phyloP scores from a whole-genome alignment of 805 yeast species.

The Starmerella apicola region DNA sequence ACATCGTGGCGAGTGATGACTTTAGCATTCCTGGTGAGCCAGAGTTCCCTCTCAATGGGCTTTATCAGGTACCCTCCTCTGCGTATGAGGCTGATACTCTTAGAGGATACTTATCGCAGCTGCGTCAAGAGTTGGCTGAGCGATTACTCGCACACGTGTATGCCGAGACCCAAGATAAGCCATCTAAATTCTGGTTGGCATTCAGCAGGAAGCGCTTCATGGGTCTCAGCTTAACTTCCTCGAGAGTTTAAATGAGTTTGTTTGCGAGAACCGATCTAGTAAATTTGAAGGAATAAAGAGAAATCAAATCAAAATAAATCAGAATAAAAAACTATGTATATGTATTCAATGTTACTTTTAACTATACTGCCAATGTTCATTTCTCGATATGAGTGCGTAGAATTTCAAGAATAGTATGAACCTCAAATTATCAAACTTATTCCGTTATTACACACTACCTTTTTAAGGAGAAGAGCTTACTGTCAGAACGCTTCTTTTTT shows the following conservation, averaged over 20 bases:
- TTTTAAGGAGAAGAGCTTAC: no score
- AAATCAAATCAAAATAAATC: no score
- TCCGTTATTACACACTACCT: no score
- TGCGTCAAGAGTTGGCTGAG: conserved; percentile 84
- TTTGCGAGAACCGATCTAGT: no score
- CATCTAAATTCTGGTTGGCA: conserved; percentile 91
- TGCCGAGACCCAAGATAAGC: conserved; percentile 40
- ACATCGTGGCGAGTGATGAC: conserved; percentile 74
- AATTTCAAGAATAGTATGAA: no score
- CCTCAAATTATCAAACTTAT: no score
- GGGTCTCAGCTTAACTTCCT: conserved; percentile 44
- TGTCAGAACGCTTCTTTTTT: no score
- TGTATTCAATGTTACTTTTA: no score
- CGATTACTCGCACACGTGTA: conserved; percentile 61
- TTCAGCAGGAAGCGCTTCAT: conserved; percentile 89
- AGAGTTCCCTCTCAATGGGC: conserved; percentile 78
- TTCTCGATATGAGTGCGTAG: no score
- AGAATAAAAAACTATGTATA: no score
- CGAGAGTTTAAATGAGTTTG: neutral
- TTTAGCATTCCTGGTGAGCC: conserved; percentile 92
- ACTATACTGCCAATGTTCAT: no score
- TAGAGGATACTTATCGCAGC: conserved; percentile 73
- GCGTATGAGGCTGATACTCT: conserved; percentile 67
- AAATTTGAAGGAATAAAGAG: no score
- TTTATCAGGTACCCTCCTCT: conserved; percentile 61